These are phyloP conservation scores for Dothistroma septosporum DNA, from an alignment of 2,329 filamentous ascomycete genomes.

Conservation along the genomic window DNA sequence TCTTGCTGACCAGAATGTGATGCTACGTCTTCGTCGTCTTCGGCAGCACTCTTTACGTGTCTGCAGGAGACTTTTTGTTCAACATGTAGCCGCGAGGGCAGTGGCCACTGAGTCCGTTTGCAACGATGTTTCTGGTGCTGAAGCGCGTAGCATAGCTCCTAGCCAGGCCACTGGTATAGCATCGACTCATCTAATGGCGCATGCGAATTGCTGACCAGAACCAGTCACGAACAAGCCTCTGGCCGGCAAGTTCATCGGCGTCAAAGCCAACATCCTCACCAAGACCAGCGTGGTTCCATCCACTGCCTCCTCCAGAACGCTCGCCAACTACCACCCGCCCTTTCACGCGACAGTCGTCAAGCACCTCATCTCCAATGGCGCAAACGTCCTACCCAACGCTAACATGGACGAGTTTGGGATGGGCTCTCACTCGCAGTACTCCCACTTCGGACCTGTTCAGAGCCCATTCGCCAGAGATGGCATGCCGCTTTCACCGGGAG, in stretches of 20 bases:
- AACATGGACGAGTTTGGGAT: conserved; percentile 97
- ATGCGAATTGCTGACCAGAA: too few relatives aligned
- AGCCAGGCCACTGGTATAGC: conserved; percentile 29
- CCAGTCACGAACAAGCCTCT: conserved; percentile 10
- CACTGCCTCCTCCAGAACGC: conserved; percentile 75
- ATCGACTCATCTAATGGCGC: background rate
- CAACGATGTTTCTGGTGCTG: background rate
- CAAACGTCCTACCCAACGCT: conserved; percentile 63
- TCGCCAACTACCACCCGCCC: conserved; percentile 65
- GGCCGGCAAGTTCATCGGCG: conserved; percentile 39
- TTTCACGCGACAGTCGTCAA: conserved; percentile 78
- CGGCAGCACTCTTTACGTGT: conserved; percentile 14
- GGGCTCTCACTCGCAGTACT: conserved; percentile 75
- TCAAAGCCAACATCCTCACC: conserved; percentile 53
- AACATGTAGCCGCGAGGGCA: conserved; percentile 3
- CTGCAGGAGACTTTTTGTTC: conserved; percentile 9
- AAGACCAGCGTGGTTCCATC: conserved; percentile 37
- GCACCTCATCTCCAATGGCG: conserved; percentile 61
- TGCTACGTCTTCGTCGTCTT: conserved; percentile 20
- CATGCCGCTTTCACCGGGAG: conserved; percentile 63
- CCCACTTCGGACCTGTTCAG: conserved; percentile 61
- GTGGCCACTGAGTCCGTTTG: background rate
- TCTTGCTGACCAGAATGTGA: conserved; percentile 16
- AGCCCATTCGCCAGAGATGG: conserved; percentile 43
- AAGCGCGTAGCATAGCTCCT: background rate